Base-by-base conservation (phyloP, 768 basidiomycete genomes). In the Phanerochaete carnosa region DNA sequence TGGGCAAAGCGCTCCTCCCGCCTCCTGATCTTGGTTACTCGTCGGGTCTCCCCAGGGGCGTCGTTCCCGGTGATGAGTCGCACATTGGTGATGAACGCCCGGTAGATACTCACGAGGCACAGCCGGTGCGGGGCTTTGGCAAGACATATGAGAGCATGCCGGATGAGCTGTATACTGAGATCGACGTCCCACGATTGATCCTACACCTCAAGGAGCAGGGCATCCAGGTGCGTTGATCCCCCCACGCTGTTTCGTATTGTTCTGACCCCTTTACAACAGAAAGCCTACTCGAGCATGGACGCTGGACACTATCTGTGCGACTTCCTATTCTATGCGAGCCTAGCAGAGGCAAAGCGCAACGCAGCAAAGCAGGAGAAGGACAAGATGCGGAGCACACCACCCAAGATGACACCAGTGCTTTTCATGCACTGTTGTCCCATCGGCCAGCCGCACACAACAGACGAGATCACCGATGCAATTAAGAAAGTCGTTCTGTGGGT, bases 231-330 rank as follows among this genome's bases (percentile, higher is more conserved):
- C 35, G 77, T 68, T 15, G 49, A 37, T 30, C 29, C 30, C 15
- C 35, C 28, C 28, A 56, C 59, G 49, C 25, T 52, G 51, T 59
- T 28, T 45, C 39, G n/a, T 33, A 45, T 26, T 15, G 15, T 45
- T n/a, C 57, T 58, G 43, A 62, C 45, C 28, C 22, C 16, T 33
- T 26, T 61, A n/a, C 55, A 52, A 52, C 66, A 89, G 86, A 79
- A 86, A 74, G 84, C 89, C 23, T 85, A 86, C 68, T 80, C 86
- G 22, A 90, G 89, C 2, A 82, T 86, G 79, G 89, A 91, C 68
- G 86, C 88, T 16, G 89, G 89, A 0, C 87, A 88, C 69, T 92
- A 85, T 70, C 73, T 90, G 12, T 89, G 86, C 69, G 89, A 91
- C 73, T 91, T 87, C 70, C 81, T 87, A 61, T 89, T 87, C 70